These are phyloP conservation scores for Carex parvula DNA, from an alignment of 176 grass and related monocot genomes.

Conservation along the genomic window DNA sequence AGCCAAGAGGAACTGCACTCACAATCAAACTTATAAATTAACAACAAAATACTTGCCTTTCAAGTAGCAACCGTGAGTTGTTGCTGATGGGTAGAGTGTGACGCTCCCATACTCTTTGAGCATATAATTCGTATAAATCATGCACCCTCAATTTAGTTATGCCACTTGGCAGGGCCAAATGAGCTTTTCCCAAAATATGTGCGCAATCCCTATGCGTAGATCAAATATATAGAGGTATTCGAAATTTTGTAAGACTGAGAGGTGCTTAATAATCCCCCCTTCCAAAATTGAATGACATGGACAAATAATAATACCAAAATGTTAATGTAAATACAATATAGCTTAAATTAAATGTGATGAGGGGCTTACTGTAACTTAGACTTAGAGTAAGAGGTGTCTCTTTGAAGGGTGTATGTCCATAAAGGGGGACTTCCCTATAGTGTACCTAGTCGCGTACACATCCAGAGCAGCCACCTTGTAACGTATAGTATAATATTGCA, in stretches of 20 bases:
- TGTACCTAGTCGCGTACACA: too few species aligned
- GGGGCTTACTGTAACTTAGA: slow-evolving; percentile 38
- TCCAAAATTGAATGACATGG: not conserved
- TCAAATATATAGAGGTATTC: not conserved
- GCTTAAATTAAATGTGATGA: not conserved
- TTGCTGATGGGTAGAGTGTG: not conserved
- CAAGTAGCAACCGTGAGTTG: not conserved
- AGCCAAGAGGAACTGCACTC: too few species aligned
- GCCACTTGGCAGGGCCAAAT: slow-evolving; percentile 17
- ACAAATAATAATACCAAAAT: not conserved
- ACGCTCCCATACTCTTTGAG: slow-evolving; percentile 31
- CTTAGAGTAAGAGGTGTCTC: slow-evolving; percentile 42
- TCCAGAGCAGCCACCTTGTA: too few species aligned
- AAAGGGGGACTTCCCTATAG: slow-evolving; percentile 60
- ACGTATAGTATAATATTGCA: too few species aligned
- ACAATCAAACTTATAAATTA: too few species aligned
- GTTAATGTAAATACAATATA: not conserved
- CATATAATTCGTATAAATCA: slow-evolving; percentile 43
- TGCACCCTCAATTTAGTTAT: slow-evolving; percentile 32
- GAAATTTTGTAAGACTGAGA: not conserved
- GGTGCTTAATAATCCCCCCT: not conserved
- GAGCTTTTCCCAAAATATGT: slow-evolving; percentile 28
- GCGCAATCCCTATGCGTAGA: slow-evolving; percentile 33
- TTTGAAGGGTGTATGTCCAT: slow-evolving; percentile 56
- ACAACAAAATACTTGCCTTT: too few species aligned